A percentile compares a stretch with the other conserved stretches of the same genome.
Conservation (phyloP, 169 alveolate species). For the Toxoplasma gondii region DNA sequence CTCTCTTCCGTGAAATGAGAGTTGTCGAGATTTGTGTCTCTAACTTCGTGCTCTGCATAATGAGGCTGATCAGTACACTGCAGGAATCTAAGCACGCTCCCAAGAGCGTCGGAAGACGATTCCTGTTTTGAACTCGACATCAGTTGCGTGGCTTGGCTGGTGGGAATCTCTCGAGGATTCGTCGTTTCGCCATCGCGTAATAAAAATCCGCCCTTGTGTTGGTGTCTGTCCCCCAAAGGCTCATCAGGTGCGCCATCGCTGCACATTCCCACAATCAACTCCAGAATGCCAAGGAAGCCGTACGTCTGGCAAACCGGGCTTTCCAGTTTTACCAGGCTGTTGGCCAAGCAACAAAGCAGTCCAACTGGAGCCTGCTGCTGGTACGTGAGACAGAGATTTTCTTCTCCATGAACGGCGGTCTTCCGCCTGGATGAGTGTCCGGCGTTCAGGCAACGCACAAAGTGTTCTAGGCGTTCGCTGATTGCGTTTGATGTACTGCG, state of each 20-base stretch:
- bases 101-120: background rate
- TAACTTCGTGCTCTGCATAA: background rate
- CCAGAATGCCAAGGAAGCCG: background rate
- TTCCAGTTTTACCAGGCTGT: background rate
- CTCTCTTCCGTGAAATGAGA: background rate
- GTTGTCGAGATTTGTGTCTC: background rate
- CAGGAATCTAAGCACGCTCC: background rate
- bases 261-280: background rate
- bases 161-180: background rate
- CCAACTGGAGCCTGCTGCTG: background rate
- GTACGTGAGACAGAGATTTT: background rate
- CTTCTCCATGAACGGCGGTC: too few relatives aligned
- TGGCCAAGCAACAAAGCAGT: background rate
- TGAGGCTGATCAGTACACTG: background rate
- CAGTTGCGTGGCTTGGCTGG: background rate
- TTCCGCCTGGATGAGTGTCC: background rate
- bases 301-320: background rate
- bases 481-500: background rate
- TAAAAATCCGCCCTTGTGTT: background rate
- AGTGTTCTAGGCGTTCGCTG: background rate
- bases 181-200: background rate
- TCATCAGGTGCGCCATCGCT: background rate
- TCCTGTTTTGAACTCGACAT: background rate
- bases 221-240: background rate
- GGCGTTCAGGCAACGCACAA: background rate